A percentile compares a stretch with the other conserved stretches of the same genome.
phyloP scores from a whole-genome alignment of 2,329 filamentous ascomycete genomes.

The Penicillium palitans region DNA sequence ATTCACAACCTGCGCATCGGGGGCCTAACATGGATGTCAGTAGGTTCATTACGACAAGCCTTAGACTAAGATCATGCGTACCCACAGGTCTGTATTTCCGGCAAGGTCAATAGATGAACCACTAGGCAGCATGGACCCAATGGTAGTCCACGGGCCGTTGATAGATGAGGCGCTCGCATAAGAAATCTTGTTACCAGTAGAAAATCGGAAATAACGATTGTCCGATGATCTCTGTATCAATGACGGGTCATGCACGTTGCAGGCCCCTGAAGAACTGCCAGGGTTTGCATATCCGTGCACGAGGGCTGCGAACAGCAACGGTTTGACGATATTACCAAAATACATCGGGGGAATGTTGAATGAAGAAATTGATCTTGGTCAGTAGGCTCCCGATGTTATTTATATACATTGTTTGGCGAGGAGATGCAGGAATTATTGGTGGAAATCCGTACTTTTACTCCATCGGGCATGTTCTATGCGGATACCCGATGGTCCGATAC shows the following conservation, averaged over 20 bases:
- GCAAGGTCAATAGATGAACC: conserved; percentile 49
- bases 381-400: neutral
- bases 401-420: neutral
- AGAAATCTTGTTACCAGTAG: conserved; percentile 52
- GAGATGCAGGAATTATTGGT: conserved; percentile 13
- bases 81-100: conserved; percentile 54
- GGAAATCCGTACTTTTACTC: conserved; percentile 6
- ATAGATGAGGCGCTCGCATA: conserved; percentile 51
- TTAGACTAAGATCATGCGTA: conserved; percentile 22
- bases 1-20: conserved; percentile 61
- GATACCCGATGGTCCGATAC: neutral
- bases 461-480: neutral
- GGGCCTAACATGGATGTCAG: conserved; percentile 51
- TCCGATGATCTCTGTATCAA: conserved; percentile 51
- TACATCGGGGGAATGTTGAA: conserved; percentile 6
- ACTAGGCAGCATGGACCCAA: conserved; percentile 49
- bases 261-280: conserved; percentile 33
- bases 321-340: neutral
- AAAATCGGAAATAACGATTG: conserved; percentile 55
- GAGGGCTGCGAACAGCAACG: conserved; percentile 16
- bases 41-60: neutral
- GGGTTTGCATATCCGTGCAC: conserved; percentile 34
- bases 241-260: conserved; percentile 49
- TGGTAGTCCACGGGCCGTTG: conserved; percentile 53
- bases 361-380: neutral